A percentile compares a stretch with the other conserved stretches of the same genome.
Conservation (phyloP, 192 early-diverging fungal species). For the Coemansia sp. region DNA sequence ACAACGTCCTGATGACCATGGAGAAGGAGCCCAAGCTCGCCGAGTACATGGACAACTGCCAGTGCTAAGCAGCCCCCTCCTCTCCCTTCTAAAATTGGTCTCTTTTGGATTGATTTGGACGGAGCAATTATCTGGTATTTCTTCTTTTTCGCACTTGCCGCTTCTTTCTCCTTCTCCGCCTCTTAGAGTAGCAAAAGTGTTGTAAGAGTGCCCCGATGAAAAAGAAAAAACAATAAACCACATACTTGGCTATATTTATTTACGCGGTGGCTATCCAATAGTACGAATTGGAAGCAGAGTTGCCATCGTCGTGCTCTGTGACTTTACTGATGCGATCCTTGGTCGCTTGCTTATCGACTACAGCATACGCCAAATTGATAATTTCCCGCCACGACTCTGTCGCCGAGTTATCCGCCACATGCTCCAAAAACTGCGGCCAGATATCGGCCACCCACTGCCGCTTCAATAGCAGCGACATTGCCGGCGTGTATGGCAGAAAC, state of each 20-base stretch:
- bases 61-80: conserved; percentile 1
- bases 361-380: conserved; percentile 49
- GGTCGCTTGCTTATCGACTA: conserved; percentile 47
- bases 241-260: neutral
- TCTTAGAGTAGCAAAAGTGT: too few species aligned
- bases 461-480: conserved; percentile 42
- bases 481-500: conserved; percentile 56
- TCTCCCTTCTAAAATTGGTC: neutral
- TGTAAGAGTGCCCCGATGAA: too few species aligned
- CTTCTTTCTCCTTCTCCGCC: too few species aligned
- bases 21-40: neutral
- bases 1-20: conserved; percentile 12
- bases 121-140: neutral
- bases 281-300: conserved; percentile 57
- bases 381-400: conserved; percentile 48
- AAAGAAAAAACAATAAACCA: neutral
- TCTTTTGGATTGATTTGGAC: neutral
- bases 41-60: conserved; percentile 1
- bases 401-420: conserved; percentile 17
- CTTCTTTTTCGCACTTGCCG: too few species aligned
- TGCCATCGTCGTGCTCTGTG: conserved; percentile 55
- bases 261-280: conserved; percentile 56
- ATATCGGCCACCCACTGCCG: conserved; percentile 46
- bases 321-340: conserved; percentile 10
- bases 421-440: conserved; percentile 28